Percentiles rank a stretch among this genome's conserved stretches.
These are phyloP conservation scores for Ophiostoma novo-ulmi DNA, from an alignment of 2,329 filamentous ascomycete genomes.

Conservation along the genomic window DNA sequence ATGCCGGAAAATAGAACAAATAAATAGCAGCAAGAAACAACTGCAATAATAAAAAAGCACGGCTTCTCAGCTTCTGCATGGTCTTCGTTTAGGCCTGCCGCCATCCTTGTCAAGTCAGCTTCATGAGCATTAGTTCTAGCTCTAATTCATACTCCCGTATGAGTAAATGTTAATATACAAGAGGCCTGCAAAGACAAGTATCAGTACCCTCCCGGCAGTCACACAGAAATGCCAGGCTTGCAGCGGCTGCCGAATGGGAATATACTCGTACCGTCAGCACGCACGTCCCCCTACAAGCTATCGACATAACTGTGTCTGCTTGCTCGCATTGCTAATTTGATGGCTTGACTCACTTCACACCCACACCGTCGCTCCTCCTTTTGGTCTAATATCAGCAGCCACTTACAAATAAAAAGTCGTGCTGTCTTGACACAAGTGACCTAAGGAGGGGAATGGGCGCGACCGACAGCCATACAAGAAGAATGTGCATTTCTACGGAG, in stretches of 20 bases:
- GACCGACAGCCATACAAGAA: background rate
- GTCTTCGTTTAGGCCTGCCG: conserved; percentile 24
- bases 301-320: background rate
- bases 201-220: background rate
- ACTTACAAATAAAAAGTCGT: background rate
- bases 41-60: conserved; percentile 19
- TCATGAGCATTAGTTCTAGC: background rate
- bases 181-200: background rate
- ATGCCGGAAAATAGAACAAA: background rate
- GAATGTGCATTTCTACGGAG: background rate
- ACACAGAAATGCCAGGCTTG: background rate
- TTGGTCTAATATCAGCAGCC: background rate
- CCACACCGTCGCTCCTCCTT: background rate
- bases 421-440: background rate
- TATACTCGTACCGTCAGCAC: background rate
- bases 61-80: conserved; percentile 26
- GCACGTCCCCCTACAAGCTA: too few relatives aligned
- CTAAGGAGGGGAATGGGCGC: background rate
- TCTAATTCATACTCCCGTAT: too few relatives aligned
- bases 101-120: background rate
- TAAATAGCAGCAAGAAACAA: background rate
- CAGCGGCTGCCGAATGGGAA: background rate
- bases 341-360: background rate
- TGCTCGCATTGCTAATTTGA: background rate
- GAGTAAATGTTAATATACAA: too few relatives aligned